Evolutionary conservation across 176 grass and related monocot species (phyloP).

Genomic region (Secale cereale): DNA sequence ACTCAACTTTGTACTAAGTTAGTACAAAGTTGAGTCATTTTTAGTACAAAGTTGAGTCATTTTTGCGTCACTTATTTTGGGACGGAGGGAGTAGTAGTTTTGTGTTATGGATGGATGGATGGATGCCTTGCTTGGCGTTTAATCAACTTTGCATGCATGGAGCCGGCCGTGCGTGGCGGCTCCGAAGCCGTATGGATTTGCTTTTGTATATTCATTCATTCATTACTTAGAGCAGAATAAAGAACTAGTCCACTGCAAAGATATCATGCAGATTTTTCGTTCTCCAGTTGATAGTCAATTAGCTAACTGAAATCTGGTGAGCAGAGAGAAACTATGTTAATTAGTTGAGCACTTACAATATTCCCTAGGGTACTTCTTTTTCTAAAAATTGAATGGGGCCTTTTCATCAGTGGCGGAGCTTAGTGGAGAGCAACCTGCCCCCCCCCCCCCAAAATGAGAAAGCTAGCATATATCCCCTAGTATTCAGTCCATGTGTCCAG

Average conservation of each 20-base stretch:
- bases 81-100: too few relatives aligned
- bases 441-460: too few relatives aligned
- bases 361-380: neutral
- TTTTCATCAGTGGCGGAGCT: too few relatives aligned
- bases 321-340: neutral
- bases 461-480: too few relatives aligned
- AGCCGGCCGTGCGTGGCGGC: neutral
- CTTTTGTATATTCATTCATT: constrained; percentile 14
- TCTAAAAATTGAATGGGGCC: too few relatives aligned
- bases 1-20: too few relatives aligned
- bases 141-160: constrained; percentile 28
- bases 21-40: too few relatives aligned
- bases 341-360: neutral
- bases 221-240: neutral
- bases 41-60: too few relatives aligned
- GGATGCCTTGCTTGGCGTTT: constrained; percentile 33
- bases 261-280: neutral
- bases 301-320: neutral
- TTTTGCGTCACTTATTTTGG: too few relatives aligned
- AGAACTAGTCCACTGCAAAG: neutral
- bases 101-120: neutral
- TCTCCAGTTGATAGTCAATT: neutral
- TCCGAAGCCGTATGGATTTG: constrained; percentile 14
- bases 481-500: too few relatives aligned
- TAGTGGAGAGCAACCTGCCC: too few relatives aligned